Percentiles rank a stretch among this genome's conserved stretches.
phyloP scores from a whole-genome alignment of 257 asterid genomes.

The Hygrophila difformis region DNA sequence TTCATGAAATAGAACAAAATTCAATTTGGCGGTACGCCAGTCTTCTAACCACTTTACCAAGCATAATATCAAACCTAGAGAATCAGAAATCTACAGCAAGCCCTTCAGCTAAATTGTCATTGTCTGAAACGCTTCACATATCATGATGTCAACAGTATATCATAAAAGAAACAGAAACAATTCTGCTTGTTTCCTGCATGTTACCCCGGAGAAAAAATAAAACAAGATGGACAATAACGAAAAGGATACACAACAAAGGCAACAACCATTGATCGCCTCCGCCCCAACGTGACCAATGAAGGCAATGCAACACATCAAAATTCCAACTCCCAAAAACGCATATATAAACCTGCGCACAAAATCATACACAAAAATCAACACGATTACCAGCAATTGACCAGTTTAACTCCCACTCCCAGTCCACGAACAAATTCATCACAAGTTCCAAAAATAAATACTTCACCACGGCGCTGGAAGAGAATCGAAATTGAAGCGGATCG shows the following conservation, averaged over 20 bases:
- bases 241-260: slow-evolving; percentile 92
- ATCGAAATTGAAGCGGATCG: slow-evolving; percentile 20
- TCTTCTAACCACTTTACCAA: too few species aligned
- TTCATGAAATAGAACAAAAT: too few species aligned
- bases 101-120: neutral
- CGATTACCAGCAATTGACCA: neutral
- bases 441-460: too few species aligned
- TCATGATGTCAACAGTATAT: neutral
- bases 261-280: slow-evolving; percentile 77
- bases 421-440: too few species aligned
- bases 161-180: slow-evolving; percentile 2
- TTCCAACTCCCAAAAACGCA: slow-evolving; percentile 65
- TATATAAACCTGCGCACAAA: slow-evolving; percentile 62
- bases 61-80: too few species aligned
- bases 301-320: slow-evolving; percentile 45
- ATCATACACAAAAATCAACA: slow-evolving; percentile 6
- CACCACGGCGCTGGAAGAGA: slow-evolving; percentile 73
- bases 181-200: neutral
- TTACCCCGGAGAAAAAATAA: neutral
- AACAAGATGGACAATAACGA: neutral
- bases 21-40: too few species aligned
- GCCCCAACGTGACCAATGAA: slow-evolving; percentile 75
- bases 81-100: too few species aligned
- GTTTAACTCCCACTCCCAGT: neutral
- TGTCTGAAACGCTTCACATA: neutral